Evolutionary conservation across 2,329 filamentous ascomycete species (phyloP), one percentile per base, ranked within the genome.

Genomic region (Exserohilum rostratum): DNA sequence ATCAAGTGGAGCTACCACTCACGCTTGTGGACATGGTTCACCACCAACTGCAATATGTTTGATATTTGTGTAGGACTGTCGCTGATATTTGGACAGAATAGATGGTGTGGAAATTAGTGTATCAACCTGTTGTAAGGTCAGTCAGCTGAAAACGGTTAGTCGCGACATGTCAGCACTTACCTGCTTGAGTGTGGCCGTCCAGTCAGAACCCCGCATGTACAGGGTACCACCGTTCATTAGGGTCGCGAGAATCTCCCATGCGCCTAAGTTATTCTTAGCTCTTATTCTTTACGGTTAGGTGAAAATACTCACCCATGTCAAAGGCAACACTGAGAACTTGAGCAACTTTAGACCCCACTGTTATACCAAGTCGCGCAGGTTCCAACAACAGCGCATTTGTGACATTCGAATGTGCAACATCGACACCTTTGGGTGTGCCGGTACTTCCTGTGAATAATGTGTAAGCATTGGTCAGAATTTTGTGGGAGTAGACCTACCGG

Each of bases 161-260:
- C 1, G 0, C 13, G 38, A 17, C 1, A 6, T 46, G 10, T 31
- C n/a, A 30, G 4, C n/a, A 57, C 56, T 71, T 58, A 84, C 80
- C 64, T 82, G 72, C 34, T 66, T 61, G 4, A 85, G 70, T 5
- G 79, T 77, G 5, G 75, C 69, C 34, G 77, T 70, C 83, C 82
- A 85, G 35, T 77, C 69, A 1, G 79, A 78, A 1, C 80, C 81
- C 38, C 83, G 76, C 39, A 85, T 72, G 39, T 82, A 73, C 43
- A 86, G 72, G 3, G 82, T 85, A 3, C 83, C 83, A 20, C 83
- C 83, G 39, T 85, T 86, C 70, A 82, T 83, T n/a, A 86, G 70
- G 44, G 79, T 81, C 1, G 77, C 79, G 11, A 86, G 78, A 12
- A 86, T 82, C 58, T 86, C 84, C 84, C 84, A 86, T 7, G 83